These are phyloP conservation scores for Thecaphora thlaspeos DNA, from an alignment of 1,284 basidiomycete genomes.

Conservation along the genomic window DNA sequence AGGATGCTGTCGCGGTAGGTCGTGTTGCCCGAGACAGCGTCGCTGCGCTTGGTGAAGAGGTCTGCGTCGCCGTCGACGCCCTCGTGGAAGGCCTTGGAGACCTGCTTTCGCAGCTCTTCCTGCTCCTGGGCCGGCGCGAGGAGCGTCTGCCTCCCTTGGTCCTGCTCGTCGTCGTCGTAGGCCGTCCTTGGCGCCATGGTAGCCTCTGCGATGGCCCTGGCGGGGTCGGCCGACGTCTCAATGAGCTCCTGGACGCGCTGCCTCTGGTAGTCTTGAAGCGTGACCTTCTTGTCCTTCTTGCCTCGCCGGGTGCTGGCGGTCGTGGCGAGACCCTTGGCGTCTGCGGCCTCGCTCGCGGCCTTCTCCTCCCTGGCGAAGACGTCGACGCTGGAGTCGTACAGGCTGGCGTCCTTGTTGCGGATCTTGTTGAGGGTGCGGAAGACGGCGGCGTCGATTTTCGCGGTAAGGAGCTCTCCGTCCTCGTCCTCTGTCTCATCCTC, in stretches of 20 bases:
- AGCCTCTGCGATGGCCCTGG: slow-evolving; percentile 51
- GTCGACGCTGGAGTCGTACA: slow-evolving; percentile 67
- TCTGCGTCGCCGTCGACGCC: slow-evolving; percentile 62
- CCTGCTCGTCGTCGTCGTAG: slow-evolving; percentile 63
- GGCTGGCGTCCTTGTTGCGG: slow-evolving; percentile 75
- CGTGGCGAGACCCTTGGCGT: slow-evolving; percentile 6
- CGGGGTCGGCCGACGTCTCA: slow-evolving; percentile 44
- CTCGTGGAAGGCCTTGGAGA: slow-evolving; percentile 74
- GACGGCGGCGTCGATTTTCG: slow-evolving; percentile 90
- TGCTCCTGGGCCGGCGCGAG: slow-evolving; percentile 80
- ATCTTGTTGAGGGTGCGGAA: slow-evolving; percentile 86
- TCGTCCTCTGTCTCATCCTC: slow-evolving; percentile 82
- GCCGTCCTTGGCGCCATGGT: slow-evolving; percentile 28
- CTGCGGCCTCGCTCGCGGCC: slow-evolving; percentile 18
- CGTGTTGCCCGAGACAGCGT: slow-evolving; percentile 71
- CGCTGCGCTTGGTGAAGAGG: slow-evolving; percentile 69
- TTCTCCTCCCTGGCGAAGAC: slow-evolving; percentile 47
- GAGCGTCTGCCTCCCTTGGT: slow-evolving; percentile 36
- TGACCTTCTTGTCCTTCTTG: slow-evolving; percentile 36
- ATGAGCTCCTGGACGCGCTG: slow-evolving; percentile 51
- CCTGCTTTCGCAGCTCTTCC: slow-evolving; percentile 72
- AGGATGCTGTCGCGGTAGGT: slow-evolving; percentile 79
- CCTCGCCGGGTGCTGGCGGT: slow-evolving; percentile 5
- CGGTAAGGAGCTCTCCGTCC: slow-evolving; percentile 91
- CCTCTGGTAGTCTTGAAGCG: slow-evolving; percentile 54